Percentiles rank a stretch among this genome's conserved stretches.
phyloP scores from a whole-genome alignment of 495 filamentous ascomycete genomes.

The Aspergillus egyptiacus region DNA sequence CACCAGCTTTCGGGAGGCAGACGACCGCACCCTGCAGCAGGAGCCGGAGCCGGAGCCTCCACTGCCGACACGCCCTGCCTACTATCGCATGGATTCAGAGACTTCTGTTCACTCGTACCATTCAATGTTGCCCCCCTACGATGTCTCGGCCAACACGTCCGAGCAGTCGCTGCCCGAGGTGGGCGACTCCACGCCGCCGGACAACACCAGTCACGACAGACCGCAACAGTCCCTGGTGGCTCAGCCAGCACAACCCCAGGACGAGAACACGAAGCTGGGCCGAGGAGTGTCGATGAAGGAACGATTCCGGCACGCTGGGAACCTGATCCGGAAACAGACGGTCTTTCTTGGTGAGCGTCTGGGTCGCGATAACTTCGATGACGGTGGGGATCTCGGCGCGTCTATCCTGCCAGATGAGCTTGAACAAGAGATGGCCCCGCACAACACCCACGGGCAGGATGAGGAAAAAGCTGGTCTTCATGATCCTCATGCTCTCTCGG shows the following conservation, averaged over 20 bases:
- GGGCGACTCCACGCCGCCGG: background rate
- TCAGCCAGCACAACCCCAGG: background rate
- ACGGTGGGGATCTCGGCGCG: slow-evolving; percentile 32
- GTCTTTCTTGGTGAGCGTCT: slow-evolving; percentile 29
- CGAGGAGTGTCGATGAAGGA: slow-evolving; percentile 21
- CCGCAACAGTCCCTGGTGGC: background rate
- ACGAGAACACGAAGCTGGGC: slow-evolving; percentile 1
- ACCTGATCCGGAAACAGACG: slow-evolving; percentile 36
- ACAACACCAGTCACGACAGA: background rate
- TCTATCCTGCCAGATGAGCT: slow-evolving; percentile 33
- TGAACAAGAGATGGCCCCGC: slow-evolving; percentile 23
- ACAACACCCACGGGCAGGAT: slow-evolving; percentile 19
- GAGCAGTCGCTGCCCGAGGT: background rate
- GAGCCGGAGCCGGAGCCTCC: background rate
- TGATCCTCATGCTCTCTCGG: slow-evolving; percentile 13
- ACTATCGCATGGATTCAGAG: slow-evolving; percentile 17
- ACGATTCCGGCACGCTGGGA: slow-evolving; percentile 30
- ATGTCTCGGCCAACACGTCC: slow-evolving; percentile 1
- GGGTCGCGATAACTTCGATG: slow-evolving; percentile 32
- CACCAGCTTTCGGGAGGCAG: slow-evolving; percentile 8
- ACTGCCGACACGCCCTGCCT: background rate
- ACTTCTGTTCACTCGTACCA: slow-evolving; percentile 13
- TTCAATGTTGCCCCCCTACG: slow-evolving; percentile 8
- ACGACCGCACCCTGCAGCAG: slow-evolving; percentile 6
- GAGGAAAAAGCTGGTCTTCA: slow-evolving; percentile 22